Conservation (phyloP, 2,329 filamentous ascomycete genomes). For the Fusarium sublunatum region DNA sequence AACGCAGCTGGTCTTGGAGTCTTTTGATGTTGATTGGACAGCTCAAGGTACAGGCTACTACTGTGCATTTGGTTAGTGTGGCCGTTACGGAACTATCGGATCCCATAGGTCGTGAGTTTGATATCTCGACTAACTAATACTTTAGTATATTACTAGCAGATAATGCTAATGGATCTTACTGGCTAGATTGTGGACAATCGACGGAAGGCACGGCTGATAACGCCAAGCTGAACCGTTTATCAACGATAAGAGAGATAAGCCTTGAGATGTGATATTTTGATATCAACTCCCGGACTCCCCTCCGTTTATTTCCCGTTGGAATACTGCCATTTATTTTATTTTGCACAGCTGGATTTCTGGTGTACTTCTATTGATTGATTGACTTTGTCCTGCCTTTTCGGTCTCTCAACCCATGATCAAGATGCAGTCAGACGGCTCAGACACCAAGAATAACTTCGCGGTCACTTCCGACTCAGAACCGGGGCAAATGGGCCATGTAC, state of each 20-base stretch:
- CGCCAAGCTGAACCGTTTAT: background rate
- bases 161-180: constrained; percentile 7
- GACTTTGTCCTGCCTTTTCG: background rate
- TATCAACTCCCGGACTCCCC: background rate
- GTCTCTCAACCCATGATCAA: background rate
- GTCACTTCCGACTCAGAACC: constrained; percentile 7
- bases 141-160: background rate
- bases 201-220: background rate
- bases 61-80: too few relatives aligned
- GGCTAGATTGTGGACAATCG: background rate
- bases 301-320: background rate
- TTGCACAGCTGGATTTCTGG: background rate
- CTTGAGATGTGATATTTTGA: background rate
- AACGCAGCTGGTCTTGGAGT: too few relatives aligned
- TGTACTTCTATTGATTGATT: background rate
- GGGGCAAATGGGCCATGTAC: constrained; percentile 4
- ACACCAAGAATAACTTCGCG: constrained; percentile 4
- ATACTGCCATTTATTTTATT: background rate
- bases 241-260: constrained; percentile 3
- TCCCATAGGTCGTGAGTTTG: background rate
- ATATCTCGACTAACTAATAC: background rate
- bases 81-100: too few relatives aligned
- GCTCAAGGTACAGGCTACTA: too few relatives aligned
- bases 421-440: constrained; percentile 14
- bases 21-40: too few relatives aligned